Base-by-base conservation (phyloP, 2,329 filamentous ascomycete species). In the Colletotrichum australisinense region DNA sequence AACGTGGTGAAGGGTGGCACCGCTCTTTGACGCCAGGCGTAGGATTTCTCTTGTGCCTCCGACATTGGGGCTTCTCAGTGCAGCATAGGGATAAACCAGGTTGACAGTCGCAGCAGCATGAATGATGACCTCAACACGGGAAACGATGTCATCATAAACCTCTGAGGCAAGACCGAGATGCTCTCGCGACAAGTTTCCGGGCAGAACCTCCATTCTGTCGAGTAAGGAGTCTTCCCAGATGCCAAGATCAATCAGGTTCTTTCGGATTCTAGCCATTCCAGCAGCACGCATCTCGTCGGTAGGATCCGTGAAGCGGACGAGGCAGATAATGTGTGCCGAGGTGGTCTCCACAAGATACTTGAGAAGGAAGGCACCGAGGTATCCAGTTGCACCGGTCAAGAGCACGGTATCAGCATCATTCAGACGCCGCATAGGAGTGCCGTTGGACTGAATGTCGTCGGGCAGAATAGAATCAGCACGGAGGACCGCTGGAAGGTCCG, bases 31-130 rank as follows among this genome's bases (percentile, higher is more conserved):
- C 0, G 93, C 93, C 30, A 96, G 85, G 56, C 93, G 92, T 64
- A 96, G 82, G 52, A 95, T 89, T 79, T 95, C 93, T 55, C 89
- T 86, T 0, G 93, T 95, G n/a, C 94, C 94, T n/a, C 90, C 90
- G 2, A 96, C 92, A 76, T 96, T 96, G 70, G 93, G 90, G 63
- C 88, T 90, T 66, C 93, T 89, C 76, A 96, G 85, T 0, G 93
- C 92, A 55, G 93, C 94, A 76, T 95, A 95, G 0, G 94, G 93
- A 76, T 96, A 95, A 0, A 96, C 93, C 62, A 96, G 85, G 79
- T 95, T 95, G 78, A 96, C 94, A 0, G 92, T 93, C 5, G 94
- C 94, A 30, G 91, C 94, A 46, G 93, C 92, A 79, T 96, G 94
- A 1, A 95, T 86, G 69, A 96, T 92, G 46, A 95, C 93, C 74